Base-by-base conservation (phyloP, 2,329 filamentous ascomycete species). In the Xylariaceae sp. region DNA sequence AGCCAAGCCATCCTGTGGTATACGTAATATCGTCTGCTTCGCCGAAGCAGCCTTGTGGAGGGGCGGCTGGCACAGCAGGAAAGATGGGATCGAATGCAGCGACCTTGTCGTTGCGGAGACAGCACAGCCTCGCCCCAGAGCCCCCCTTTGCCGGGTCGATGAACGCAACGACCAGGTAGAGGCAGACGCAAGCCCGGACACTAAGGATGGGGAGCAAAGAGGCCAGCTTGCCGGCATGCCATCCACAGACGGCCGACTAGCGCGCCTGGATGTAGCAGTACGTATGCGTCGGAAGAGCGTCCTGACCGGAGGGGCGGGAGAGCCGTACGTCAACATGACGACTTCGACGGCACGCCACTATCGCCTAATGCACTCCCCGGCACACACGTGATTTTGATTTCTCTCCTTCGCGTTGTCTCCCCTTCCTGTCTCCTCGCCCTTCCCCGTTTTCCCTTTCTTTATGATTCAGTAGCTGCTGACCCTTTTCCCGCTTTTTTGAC, bases 321-420 rank as follows among this genome's bases (percentile, higher is more conserved):
- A 44, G 21, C 36, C 29, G 41, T 51, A 39, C 53, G 37, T 46
- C 53, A 53, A 53, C 56, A 58, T 58, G 56, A 51, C 44, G 43
- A 37, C 42, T 32, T 41, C 16, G 22, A 37, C 26, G 19, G 36
- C 16, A 46, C 34, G 41, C 43, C 32, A 42, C 40, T 18, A 22
- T 13, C 39, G 18, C 18, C 13, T 21, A 42, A n/a, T 15, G 18
- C 21, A 13, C 41, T 26, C 41, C 19, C 22, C 13, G 29, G 15
- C 21, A 3, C 41, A 43, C 37, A 16, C n/a, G n/a, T n/a, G n/a
- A n/a, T n/a, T n/a, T n/a, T 40, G 37, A 12, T 22, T 42, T 15
- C 19, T 42, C 18, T 42, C 40, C 18, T 4, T 18, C 16, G 5
- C 6, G 5, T 40, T 40, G 8, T 21, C 16, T 41, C 19, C 8